Evolutionary conservation across 192 early-diverging fungal genomes (phyloP).

Genomic region (Linnemannia zychae): DNA sequence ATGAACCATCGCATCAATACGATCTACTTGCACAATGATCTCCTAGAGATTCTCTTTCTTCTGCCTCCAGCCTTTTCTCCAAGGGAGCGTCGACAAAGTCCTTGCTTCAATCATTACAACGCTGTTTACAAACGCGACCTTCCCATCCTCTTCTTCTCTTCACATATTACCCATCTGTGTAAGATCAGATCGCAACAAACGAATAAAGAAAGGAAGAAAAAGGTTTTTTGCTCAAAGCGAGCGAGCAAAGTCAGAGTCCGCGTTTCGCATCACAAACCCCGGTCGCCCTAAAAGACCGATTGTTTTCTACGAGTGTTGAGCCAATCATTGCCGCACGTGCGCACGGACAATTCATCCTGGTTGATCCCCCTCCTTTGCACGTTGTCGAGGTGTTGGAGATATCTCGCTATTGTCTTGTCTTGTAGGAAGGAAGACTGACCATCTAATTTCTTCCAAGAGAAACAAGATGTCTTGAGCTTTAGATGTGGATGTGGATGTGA

Average conservation of each 20-base stretch:
- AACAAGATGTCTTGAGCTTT: neutral
- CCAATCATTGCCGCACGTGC: slow-evolving; percentile 32
- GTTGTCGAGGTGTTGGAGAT: neutral
- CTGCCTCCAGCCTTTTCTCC: too few species aligned
- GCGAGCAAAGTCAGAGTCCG: neutral
- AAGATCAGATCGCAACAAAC: neutral
- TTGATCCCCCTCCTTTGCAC: neutral
- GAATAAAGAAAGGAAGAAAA: neutral
- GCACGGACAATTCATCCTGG: neutral
- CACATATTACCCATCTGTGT: neutral
- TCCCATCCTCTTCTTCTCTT: neutral
- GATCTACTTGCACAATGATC: neutral
- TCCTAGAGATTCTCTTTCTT: too few species aligned
- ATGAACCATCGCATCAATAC: neutral
- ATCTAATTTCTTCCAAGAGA: neutral
- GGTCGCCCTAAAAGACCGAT: neutral
- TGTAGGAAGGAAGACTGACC: neutral
- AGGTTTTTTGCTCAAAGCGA: neutral
- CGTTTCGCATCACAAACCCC: slow-evolving; percentile 2
- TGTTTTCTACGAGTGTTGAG: neutral
- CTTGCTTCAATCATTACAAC: too few species aligned
- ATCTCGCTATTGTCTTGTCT: neutral
- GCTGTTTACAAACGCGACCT: too few species aligned
- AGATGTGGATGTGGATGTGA: neutral
- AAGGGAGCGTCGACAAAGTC: too few species aligned